These are phyloP conservation scores for Microglena sp. DNA, from an alignment of 139 green algal species.

Conservation along the genomic window DNA sequence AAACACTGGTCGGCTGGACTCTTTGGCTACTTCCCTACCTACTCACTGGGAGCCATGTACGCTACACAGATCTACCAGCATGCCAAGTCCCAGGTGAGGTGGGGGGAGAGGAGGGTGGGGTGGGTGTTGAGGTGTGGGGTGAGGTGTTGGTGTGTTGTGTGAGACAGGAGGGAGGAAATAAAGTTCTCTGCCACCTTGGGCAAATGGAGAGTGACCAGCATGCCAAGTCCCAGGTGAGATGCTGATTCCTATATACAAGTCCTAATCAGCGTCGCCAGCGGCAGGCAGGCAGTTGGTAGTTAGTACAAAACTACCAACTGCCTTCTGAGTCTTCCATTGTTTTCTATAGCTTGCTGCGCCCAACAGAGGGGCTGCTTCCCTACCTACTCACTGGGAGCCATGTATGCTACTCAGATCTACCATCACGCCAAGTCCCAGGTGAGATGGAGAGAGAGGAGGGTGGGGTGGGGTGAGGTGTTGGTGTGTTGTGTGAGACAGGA, in stretches of 20 bases:
- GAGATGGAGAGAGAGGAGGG: no score
- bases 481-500: not conserved
- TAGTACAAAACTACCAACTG: slow-evolving; percentile 1
- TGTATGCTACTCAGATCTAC: slow-evolving; percentile 56
- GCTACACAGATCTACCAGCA: slow-evolving; percentile 63
- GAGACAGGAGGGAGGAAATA: no score
- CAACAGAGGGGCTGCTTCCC: slow-evolving; percentile 67
- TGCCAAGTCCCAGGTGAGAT: no score
- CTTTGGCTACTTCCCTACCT: slow-evolving; percentile 80
- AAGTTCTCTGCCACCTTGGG: no score
- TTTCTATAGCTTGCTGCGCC: not conserved
- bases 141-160: not conserved
- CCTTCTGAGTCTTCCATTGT: not conserved
- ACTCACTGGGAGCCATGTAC: slow-evolving; percentile 75
- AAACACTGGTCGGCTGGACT: not conserved
- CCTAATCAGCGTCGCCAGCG: no score
- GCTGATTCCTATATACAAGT: no score
- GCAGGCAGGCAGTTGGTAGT: no score
- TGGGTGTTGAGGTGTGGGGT: not conserved
- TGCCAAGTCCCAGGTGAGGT: no score
- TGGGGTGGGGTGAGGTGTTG: not conserved
- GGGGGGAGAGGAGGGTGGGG: no score
- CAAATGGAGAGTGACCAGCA: no score
- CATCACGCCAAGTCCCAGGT: slow-evolving; percentile 11
- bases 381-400: slow-evolving; percentile 72